Percentiles rank a stretch among this genome's conserved stretches.
These are phyloP conservation scores for Coniferiporia weirii DNA, from an alignment of 1,284 basidiomycete species.

Conservation along the genomic window DNA sequence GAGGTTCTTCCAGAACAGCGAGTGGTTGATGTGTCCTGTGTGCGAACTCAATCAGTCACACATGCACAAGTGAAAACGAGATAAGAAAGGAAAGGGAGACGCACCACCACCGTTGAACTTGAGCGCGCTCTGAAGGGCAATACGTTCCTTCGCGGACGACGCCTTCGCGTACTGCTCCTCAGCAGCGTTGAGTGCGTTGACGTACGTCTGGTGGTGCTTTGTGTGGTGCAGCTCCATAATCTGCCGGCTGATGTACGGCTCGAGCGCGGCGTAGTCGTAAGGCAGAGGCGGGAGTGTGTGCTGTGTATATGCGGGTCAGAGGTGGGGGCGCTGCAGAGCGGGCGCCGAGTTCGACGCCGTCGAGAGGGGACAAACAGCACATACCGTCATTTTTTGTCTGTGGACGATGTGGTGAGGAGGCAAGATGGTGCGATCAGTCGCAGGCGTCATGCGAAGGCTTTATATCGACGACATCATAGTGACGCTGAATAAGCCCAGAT, in stretches of 20 bases:
- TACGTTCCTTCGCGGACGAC: conserved; percentile 67
- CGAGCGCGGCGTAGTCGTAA: conserved; percentile 84
- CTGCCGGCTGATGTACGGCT: conserved; percentile 77
- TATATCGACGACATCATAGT: not conserved
- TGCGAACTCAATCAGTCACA: conserved; percentile 19
- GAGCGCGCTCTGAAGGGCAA: conserved; percentile 68
- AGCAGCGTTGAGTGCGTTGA: conserved; percentile 70
- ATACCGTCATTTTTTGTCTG: not conserved
- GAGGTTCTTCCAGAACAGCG: conserved; percentile 92
- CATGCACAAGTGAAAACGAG: not conserved
- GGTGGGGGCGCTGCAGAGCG: not conserved
- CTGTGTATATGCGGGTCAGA: conserved; percentile 4
- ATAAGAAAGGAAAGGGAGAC: conserved; percentile 20
- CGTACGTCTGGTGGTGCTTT: conserved; percentile 84
- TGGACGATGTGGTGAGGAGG: not conserved
- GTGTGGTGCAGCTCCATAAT: conserved; percentile 85
- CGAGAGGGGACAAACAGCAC: not conserved
- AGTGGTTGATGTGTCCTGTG: conserved; percentile 83
- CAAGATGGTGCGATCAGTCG: not conserved
- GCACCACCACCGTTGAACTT: conserved; percentile 67
- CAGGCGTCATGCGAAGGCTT: not conserved
- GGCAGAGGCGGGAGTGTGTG: conserved; percentile 68
- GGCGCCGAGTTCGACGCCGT: not conserved
- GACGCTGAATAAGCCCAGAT: not conserved
- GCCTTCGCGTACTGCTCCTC: conserved; percentile 68